Base-by-base conservation (phyloP, 2,329 filamentous ascomycete genomes). In the Monosporascus sp. region DNA sequence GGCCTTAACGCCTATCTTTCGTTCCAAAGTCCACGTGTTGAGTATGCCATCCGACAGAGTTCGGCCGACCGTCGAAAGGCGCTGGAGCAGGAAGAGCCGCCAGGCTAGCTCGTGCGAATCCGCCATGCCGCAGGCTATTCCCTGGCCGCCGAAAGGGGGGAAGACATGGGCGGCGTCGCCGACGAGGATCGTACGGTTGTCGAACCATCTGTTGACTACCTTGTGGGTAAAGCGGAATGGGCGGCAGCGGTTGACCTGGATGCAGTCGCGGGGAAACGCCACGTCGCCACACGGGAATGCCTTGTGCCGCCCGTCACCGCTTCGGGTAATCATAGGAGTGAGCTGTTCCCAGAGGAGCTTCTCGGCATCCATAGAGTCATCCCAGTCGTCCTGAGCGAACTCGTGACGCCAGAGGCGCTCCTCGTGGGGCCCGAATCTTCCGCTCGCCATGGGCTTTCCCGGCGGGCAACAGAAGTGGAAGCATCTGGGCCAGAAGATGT, bases 81-180 rank as follows among this genome's bases (percentile, higher is more conserved):
- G 55, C n/a, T 54, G 55, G 7, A 63, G 51, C n/a, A 62, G 24
- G 24, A 55, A 48, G 3, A 72, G 61, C 2, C 69, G 65, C 70
- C 70, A 72, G 18, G 60, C 64, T 1, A 72, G 60, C 26, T 64
- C 58, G 8, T 67, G 61, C 9, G 69, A 69, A 49, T 73, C 70
- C 2, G 69, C 59, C 26, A 72, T 58, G 15, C 69, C 69, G 18
- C 63, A 65, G 15, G 68, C 67, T 37, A 72, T 70, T 3, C 69
- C 70, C 54, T 72, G 70, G 1, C 68, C 69, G 3, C 66, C 70
- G 53, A 72, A 79, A 3, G 77, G 77, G 5, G 77, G 78, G 53
- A 79, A 79, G 5, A 79, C 78, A 60, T 80, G 77, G 2, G 77
- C 77, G 6, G 77, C 70, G 56, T 80, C 77, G 17, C 78, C 77